phyloP scores from a whole-genome alignment of 371 early-diverging fungal genomes.

The Lichtheimia ornata region DNA sequence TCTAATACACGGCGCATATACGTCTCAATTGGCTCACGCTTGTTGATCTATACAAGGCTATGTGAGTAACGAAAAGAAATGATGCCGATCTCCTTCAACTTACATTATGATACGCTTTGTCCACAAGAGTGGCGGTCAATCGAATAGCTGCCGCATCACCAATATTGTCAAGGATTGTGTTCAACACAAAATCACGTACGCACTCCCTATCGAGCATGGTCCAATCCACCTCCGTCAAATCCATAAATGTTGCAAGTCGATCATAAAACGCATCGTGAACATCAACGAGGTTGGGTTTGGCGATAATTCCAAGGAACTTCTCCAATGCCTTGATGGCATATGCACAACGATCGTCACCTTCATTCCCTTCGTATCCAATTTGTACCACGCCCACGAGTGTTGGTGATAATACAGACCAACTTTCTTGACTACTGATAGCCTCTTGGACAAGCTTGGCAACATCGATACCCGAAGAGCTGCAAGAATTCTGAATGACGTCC shows the following conservation, averaged over 20 bases:
- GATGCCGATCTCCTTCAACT: not conserved
- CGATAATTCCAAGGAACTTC: not conserved
- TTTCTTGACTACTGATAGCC: not conserved
- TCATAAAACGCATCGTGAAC: slow-evolving; percentile 27
- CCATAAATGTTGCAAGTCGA: slow-evolving; percentile 11
- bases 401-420: slow-evolving; percentile 11
- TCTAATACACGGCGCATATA: slow-evolving; percentile 44
- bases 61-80: not conserved
- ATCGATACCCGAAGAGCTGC: slow-evolving; percentile 22
- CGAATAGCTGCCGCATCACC: slow-evolving; percentile 36
- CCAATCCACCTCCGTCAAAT: slow-evolving; percentile 12
- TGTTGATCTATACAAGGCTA: slow-evolving; percentile 18
- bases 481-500: slow-evolving; percentile 16
- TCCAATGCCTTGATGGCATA: slow-evolving; percentile 6
- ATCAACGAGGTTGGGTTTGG: slow-evolving; percentile 1
- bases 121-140: slow-evolving; percentile 29
- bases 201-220: slow-evolving; percentile 29
- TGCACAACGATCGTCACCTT: not conserved
- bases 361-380: slow-evolving; percentile 20
- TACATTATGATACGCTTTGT: slow-evolving; percentile 31
- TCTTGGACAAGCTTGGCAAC: slow-evolving; percentile 21
- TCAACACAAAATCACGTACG: slow-evolving; percentile 48
- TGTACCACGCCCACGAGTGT: slow-evolving; percentile 23
- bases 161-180: slow-evolving; percentile 43
- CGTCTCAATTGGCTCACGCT: slow-evolving; percentile 42